Evolutionary conservation across 2,329 filamentous ascomycete genomes (phyloP), one percentile per base, ranked within the genome.

Genomic region (Hortaea werneckii): DNA sequence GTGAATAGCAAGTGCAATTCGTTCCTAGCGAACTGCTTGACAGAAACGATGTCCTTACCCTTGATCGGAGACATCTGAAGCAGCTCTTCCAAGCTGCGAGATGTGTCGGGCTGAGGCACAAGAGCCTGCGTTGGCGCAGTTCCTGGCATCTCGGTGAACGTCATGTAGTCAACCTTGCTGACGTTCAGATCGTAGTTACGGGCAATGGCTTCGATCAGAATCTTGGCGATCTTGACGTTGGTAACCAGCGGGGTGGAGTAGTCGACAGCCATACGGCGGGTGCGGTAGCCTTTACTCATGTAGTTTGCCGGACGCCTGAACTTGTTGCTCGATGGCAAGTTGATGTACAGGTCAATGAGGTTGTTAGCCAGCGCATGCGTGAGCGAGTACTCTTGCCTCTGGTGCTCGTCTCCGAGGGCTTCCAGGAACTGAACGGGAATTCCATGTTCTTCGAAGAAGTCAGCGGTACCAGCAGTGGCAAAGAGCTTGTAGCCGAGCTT

Each of bases 171-270:
- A 46, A 89, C 80, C 54, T 81, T 83, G 62, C 80, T 79, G 47
- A 98, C 80, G 34, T 86, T 81, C 44, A 98, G 76, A 55, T 89
- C 82, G 62, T 87, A 95, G 65, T 94, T 84, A 48, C 90, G 82
- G 46, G 88, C 82, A 54, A 98, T 86, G 20, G 90, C 92, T 70
- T 98, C 92, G 44, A 98, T 83, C 43, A 98, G 71, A 49, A 98
- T 87, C 76, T 96, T 98, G 49, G 92, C 92, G 63, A 95, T 96
- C 78, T 98, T 98, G 67, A 98, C 92, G 60, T 98, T 98, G 45
- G 92, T 98, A 12, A 98, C 90, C 50, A 98, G 74, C 48, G 92
- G 92, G 45, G 92, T 94, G 71, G 96, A 90, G 71, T 95, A 87
- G 68, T 95, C 92, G 37, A 98, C 92, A 32, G 92, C 92, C 89